Evolutionary conservation across 192 early-diverging fungal species (phyloP), one percentile per base, ranked within the genome.

Genomic region (Coemansia sp.): DNA sequence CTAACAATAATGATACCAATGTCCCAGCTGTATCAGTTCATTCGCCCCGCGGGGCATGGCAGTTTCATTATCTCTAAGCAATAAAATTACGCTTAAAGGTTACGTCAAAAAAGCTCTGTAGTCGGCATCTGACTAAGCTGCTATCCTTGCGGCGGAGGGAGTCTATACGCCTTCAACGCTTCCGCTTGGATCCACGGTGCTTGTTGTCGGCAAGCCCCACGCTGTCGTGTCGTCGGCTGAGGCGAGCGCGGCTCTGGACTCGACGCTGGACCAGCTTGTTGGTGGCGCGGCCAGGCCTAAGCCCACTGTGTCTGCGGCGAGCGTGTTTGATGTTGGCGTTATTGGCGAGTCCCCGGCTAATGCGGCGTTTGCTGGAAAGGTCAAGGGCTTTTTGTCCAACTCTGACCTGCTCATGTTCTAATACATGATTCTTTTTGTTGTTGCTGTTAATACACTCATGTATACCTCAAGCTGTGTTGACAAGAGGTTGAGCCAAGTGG

Each of bases 191-290:
- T 71, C 89, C 2, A 65, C 83, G 0, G 89, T 92, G 40, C 75
- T 93, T 39, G 87, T 89, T 60, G 87, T 92, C 35, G 90, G 92
- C 72, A 46, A 59, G 36, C 77, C 73, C 2, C 59, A 67, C 16
- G 45, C 41, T 3, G 73, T 69, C 6, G 75, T 81, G 5, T 74
- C 77, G 6, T n/a, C 72, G 16, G 67, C 67, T 6, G 72, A 60
- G 7, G 74, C 78, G 10, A 41, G 14, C 17, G 66, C 64, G 5
- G 73, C 53, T 1, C 59, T 81, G 40, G 75, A 74, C 41, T 46
- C 62, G 46, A 73, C 75, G 11, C 70, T 85, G 2, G 59, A 75
- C 35, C 63, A 67, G n/a, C 63, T 84, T 29, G 66, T 75, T 51
- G 75, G 73, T 37, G 48, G 33, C 5, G 67, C 62, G 11, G 24